phyloP scores from a whole-genome alignment of 768 basidiomycete species.

The Leccinum obscurum region DNA sequence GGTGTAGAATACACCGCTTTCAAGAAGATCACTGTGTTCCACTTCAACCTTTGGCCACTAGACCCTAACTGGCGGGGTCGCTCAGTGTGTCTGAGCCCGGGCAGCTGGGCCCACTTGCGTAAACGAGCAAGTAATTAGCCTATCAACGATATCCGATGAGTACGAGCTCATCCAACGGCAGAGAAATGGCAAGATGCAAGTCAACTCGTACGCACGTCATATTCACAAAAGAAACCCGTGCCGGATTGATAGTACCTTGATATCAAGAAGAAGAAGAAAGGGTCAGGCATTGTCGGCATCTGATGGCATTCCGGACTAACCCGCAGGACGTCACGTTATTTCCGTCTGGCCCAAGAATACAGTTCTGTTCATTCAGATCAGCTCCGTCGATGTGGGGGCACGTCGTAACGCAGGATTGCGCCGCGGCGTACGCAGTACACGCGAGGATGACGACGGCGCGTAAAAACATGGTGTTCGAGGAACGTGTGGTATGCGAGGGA shows the following conservation, averaged over 20 bases:
- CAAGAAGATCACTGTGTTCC: not conserved
- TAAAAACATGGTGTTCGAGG: not conserved
- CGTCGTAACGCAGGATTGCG: too few relatives aligned
- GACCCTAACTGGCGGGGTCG: too few relatives aligned
- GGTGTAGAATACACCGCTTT: too few relatives aligned
- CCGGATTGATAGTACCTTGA: too few relatives aligned
- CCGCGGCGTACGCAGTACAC: not conserved
- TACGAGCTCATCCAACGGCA: not conserved
- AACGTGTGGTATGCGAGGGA: not conserved
- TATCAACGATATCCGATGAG: not conserved
- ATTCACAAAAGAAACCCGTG: not conserved
- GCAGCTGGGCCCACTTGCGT: too few relatives aligned
- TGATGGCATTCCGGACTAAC: too few relatives aligned
- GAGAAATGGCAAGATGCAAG: not conserved
- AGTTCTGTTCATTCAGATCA: too few relatives aligned
- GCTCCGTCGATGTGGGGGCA: too few relatives aligned
- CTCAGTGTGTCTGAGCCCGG: too few relatives aligned
- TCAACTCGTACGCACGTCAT: slow-evolving; percentile 1
- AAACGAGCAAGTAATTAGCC: too few relatives aligned
- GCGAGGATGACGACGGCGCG: not conserved
- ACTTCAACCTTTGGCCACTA: not conserved
- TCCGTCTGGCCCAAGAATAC: too few relatives aligned
- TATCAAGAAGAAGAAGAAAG: not conserved
- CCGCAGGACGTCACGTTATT: too few relatives aligned
- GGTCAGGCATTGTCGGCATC: not conserved